Base-by-base conservation (phyloP, 306 rosid species). In the Prunus mira region DNA sequence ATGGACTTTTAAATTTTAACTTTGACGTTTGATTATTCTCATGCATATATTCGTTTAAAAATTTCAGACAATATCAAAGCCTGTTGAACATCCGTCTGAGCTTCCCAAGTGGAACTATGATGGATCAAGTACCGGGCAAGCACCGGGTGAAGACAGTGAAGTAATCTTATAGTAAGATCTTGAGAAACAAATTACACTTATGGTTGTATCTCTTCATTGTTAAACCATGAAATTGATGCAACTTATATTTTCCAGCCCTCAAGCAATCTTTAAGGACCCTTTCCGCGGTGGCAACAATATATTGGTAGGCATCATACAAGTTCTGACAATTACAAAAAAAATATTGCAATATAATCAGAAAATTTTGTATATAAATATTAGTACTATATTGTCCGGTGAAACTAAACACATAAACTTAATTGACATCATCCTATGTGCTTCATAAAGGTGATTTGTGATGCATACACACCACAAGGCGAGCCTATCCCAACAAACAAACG, bases 91-190 rank as follows among this genome's bases (percentile, higher is more conserved):
- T 84, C 98, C 98, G 18, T 92, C 99, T 74, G 98, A 96, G 90
- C 98, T 96, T 72, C 98, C 99, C 22, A 96, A 87, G 80, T 96
- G 99, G 99, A 96, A 96, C 72, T 96, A 91, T 60, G 99, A 96
- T 85, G 99, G 99, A 80, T 96, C 99, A 73, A 96, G 99, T 83
- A 93, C 99, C 20, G 98, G 99, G 63, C 99, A 96, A 81, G 99
- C 99, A 79, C 98, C 97, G 0, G 99, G 99, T 12, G 98, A 93
- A 78, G 99, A 96, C 65, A 96, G 99, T 89, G 99, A 96, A 96
- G 98, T 96, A 75, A 96, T 96, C 82, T 80, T 96, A 88, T 92
- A 93, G 99, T 96, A 92, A 89, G 98, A 82, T 69, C 78, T 74
- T 75, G 18, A 65, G 32, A 72, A 75, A 79, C 76, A 65, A 79